Evolutionary conservation across 192 early-diverging fungal genomes (phyloP), one percentile per base, ranked within the genome.

Genomic region (Coemansia sp.): DNA sequence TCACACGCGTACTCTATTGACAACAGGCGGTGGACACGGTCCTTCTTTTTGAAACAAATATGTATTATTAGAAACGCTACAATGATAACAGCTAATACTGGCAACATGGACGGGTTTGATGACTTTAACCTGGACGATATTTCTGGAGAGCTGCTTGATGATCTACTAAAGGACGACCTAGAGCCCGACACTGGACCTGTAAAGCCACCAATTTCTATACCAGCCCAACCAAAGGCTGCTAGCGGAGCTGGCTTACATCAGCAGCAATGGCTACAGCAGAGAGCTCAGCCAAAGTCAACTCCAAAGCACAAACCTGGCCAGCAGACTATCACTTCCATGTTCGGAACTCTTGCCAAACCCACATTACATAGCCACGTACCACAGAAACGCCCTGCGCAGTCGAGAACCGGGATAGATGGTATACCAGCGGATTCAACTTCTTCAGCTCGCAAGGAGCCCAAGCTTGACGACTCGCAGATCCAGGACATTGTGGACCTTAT

Each of bases 301-400:
- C 19, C 19, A 32, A 38, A 65, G n/a, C 63, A 59, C 13, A 53
- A 61, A 26, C 32, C 65, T 44, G 72, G 75, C 9, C 74, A 81
- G 68, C 64, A 60, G 39, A 83, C 80, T 0, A 72, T 83, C 38
- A 72, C 74, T 5, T 74, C 80, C 3, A 57, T 83, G 64, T 77
- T 83, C 71, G 56, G 58, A 0, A 63, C 48, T 19, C 63, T 44
- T 12, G 5, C 39, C 41, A 58, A 48, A 40, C n/a, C 56, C 37
- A 32, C 54, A 8, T 16, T 43, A 16, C 38, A 7, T 15, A 44
- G 16, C n/a, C 32, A 59, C 6, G 26, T 59, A 13, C 57, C 70
- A 49, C 40, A 37, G 13, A 74, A 74, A 43, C 71, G 66, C 1
- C 47, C 54, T 7, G 21, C 38, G 5, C 53, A 43, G 44, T 50